Evolutionary conservation across 202 grass and related monocot genomes (phyloP), one percentile per base, ranked within the genome.

Genomic region (Setaria italica): DNA sequence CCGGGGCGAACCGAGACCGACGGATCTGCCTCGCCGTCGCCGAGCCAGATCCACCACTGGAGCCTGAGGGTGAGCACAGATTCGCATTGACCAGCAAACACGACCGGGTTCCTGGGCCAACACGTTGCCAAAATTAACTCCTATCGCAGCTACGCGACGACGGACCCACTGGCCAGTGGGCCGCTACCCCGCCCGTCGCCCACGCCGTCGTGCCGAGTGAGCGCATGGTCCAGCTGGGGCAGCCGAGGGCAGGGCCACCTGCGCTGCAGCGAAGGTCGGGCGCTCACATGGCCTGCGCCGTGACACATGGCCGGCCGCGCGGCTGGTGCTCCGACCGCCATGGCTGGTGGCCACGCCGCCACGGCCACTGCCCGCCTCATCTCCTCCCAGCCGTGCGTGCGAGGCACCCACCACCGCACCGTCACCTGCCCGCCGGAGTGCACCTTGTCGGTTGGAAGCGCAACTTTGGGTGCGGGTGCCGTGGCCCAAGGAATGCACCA

Each of bases 91-190:
- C 80, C 79, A n/a, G 85, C 21, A 30, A 47, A 14, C 51, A 37
- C 76, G 79, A 43, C 62, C 41, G 42, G 50, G 63, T 30, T 60
- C 48, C 35, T 11, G 4, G 17, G 5, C 76, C 20, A 58, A 29
- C 81, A 74, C 81, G 30, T 19, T 60, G 87, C 59, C 76, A 19
- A 57, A 80, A 85, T 84, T 80, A 80, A 85, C 81, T 74, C 59
- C 57, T 6, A 17, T 9, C 5, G 15, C 47, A 46, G 43, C 43
- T 10, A 46, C 43, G 43, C 43, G 43, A 46, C 39, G 39, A 33
- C 34, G 33, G 17, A 4, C 64, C 14, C 33, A 19, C 54, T 2
- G 17, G 4, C 1, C 55, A 3, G 12, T 11, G 11, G 11, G 11
- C 29, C 5, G 46, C 46, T 41, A 39, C 25, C 25, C 25, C 25